Evolutionary conservation across 768 basidiomycete genomes (phyloP), one percentile per base, ranked within the genome.

Genomic region (Tricholoma saponaceum): DNA sequence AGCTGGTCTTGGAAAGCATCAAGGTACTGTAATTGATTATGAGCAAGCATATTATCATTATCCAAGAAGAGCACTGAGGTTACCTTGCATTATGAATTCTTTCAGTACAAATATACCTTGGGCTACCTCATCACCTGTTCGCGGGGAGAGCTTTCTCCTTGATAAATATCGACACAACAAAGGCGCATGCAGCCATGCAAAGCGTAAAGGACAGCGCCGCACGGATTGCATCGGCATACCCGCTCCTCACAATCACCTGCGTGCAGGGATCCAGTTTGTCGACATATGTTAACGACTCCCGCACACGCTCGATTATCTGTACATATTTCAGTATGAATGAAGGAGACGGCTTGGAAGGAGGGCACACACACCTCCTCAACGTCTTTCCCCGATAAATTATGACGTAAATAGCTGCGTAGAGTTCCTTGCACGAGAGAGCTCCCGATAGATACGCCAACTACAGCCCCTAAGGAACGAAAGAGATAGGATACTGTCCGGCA

Each of bases 401-500:
- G 60, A 18, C 69, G 75, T 6, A 86, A 74, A 14, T 72, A 67
- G 12, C 66, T 70, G 1, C 83, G 75, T 13, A 87, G 72, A 0
- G 74, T 75, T 39, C 74, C 70, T 65, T 86, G 84, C 0, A 83
- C 70, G n/a, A 86, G 63, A 0, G 84, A 80, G 53, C 82, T 84
- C 4, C 80, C 80, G 0, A 83, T 66, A 0, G 84, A 83, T 0
- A 86, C 63, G 1, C 83, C 82, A 22, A 85, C 69, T 7, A 86
- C 83, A 1, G 77, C 78, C 2, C 85, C 85, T 12, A 86, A 66
- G 2, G 84, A 85, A 33, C 85, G 82, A 74, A 86, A 86, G 33
- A 87, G 82, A 65, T 85, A 86, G 0, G 83, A 85, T 0, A 83
- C 85, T 84, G 18, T 9, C 12, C 10, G 7, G 1, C 16, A 30